Evolutionary conservation across 1,284 basidiomycete genomes (phyloP).

Genomic region (Papiliotrema laurentii): DNA sequence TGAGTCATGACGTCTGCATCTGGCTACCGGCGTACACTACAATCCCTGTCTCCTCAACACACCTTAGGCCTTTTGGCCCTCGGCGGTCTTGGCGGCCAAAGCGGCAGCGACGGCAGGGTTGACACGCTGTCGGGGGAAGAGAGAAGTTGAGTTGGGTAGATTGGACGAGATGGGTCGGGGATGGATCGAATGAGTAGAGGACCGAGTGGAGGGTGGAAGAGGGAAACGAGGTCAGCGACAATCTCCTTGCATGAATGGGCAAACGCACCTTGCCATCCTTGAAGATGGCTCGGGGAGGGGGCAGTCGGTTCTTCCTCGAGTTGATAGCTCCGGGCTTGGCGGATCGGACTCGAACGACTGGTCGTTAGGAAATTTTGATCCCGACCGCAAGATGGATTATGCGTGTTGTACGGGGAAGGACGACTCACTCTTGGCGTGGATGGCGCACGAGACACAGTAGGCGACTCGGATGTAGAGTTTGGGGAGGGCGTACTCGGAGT

Average conservation of each 20-base stretch:
- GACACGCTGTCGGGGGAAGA: slow-evolving; percentile 53
- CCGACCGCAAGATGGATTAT: not conserved
- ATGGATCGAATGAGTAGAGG: not conserved
- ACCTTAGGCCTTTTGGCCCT: slow-evolving; percentile 32
- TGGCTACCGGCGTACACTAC: too few relatives aligned
- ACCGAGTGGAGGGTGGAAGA: not conserved
- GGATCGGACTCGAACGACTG: slow-evolving; percentile 92
- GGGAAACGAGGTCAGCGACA: slow-evolving; percentile 2
- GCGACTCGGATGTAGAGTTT: slow-evolving; percentile 99
- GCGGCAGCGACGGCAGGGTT: slow-evolving; percentile 71
- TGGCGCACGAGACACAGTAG: slow-evolving; percentile 99
- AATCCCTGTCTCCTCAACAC: too few relatives aligned
- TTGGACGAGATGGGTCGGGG: not conserved
- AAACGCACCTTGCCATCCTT: slow-evolving; percentile 79
- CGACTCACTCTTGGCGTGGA: slow-evolving; percentile 89
- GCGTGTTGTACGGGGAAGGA: not conserved
- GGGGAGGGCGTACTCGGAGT: slow-evolving; percentile 93
- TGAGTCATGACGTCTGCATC: too few relatives aligned
- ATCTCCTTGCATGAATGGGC: not conserved
- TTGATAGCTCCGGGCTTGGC: slow-evolving; percentile 63
- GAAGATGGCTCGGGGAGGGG: slow-evolving; percentile 93
- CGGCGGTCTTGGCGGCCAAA: slow-evolving; percentile 52
- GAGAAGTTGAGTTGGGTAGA: not conserved
- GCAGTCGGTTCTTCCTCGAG: slow-evolving; percentile 85
- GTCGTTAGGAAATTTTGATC: slow-evolving; percentile 5